Conservation (phyloP, 2,329 filamentous ascomycete genomes). For the Calonectria montana region DNA sequence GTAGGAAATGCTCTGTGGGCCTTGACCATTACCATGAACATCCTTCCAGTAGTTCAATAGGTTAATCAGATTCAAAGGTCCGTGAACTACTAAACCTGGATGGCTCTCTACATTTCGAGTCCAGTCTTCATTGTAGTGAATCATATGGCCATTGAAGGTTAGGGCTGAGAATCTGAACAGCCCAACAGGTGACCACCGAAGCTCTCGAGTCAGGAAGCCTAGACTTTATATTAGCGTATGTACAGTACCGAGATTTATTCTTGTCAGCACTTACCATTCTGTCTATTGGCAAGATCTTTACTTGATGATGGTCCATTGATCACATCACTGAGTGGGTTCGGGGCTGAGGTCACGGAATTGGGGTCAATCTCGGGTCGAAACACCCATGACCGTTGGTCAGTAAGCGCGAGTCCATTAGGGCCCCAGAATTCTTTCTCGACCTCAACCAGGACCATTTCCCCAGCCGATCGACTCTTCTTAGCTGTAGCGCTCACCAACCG, state of each 20-base stretch:
- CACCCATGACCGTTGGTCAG: conserved; percentile 66
- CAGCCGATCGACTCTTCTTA: conserved; percentile 65
- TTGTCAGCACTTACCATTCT: conserved; percentile 3
- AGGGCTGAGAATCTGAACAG: conserved; percentile 87
- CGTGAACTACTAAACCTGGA: conserved; percentile 79
- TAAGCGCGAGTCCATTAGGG: conserved; percentile 60
- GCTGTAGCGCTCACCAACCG: conserved; percentile 62
- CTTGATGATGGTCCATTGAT: conserved; percentile 39
- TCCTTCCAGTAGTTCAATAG: conserved; percentile 77
- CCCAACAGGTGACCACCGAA: conserved; percentile 58
- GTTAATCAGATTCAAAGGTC: conserved; percentile 79
- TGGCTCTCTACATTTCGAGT: conserved; percentile 75
- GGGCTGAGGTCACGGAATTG: conserved; percentile 24
- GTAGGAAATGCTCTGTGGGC: conserved; percentile 66
- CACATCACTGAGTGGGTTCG: conserved; percentile 31
- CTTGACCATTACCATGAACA: conserved; percentile 48
- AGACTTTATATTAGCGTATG: background rate
- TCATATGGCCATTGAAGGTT: conserved; percentile 88
- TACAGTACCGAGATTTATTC: background rate
- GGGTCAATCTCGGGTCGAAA: conserved; percentile 53
- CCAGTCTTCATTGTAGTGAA: conserved; percentile 81
- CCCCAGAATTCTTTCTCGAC: conserved; percentile 71
- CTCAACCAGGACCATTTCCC: conserved; percentile 73
- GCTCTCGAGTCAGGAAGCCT: conserved; percentile 43
- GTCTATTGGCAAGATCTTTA: conserved; percentile 33